Evolutionary conservation across 768 basidiomycete genomes (phyloP).

Genomic region (Tricholoma terreum): DNA sequence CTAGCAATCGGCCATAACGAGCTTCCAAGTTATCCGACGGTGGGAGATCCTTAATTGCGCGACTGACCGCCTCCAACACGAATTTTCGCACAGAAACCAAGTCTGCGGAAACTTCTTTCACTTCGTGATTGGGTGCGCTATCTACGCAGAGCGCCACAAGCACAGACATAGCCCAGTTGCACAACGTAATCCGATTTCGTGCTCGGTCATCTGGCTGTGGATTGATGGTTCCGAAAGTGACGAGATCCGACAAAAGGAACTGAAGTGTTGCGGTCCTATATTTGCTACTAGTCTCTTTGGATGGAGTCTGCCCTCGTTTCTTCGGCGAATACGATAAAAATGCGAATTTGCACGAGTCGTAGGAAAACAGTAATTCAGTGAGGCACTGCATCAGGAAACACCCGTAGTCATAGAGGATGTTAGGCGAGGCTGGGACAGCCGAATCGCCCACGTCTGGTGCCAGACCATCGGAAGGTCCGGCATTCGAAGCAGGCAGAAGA

Average conservation of each 20-base stretch:
- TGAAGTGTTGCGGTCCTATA: conserved; percentile 65
- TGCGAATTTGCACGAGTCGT: conserved; percentile 84
- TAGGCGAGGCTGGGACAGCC: conserved; percentile 1
- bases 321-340: conserved; percentile 79
- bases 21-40: conserved; percentile 58
- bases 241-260: conserved; percentile 79
- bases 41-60: conserved; percentile 78
- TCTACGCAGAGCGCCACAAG: conserved; percentile 94
- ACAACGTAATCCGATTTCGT: conserved; percentile 58
- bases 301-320: conserved; percentile 54
- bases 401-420: conserved; percentile 47
- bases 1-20: conserved; percentile 86
- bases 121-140: conserved; percentile 56
- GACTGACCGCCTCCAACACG: conserved; percentile 85
- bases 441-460: conserved; percentile 1
- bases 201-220: conserved; percentile 54
- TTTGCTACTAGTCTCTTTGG: conserved; percentile 63
- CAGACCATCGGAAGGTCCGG: neutral
- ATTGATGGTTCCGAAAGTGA: conserved; percentile 72
- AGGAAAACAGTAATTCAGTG: conserved; percentile 91
- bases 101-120: conserved; percentile 76
- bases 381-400: conserved; percentile 90
- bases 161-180: conserved; percentile 87
- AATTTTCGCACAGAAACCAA: conserved; percentile 89
- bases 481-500: neutral